Conservation (phyloP, 805 yeast genomes). For the Ogataea methanolica region DNA sequence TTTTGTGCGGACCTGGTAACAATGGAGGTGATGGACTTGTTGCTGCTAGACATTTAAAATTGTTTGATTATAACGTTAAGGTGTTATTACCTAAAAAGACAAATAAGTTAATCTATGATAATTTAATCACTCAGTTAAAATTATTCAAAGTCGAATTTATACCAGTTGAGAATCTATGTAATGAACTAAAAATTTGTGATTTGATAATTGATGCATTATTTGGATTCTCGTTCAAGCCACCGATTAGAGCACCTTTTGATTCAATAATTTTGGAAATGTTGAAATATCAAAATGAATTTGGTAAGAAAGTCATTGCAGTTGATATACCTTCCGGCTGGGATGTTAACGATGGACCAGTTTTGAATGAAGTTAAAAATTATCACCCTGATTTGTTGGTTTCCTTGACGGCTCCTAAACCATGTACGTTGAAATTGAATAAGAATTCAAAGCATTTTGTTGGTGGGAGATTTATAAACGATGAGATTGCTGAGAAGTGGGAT, state of each 20-base stretch:
- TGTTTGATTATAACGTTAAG: slow-evolving; percentile 74
- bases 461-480: slow-evolving; percentile 73
- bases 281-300: slow-evolving; percentile 15
- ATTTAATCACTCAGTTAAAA: slow-evolving; percentile 61
- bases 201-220: slow-evolving; percentile 77
- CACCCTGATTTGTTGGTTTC: slow-evolving; percentile 70
- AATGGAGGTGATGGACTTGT: slow-evolving; percentile 97
- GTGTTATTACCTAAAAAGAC: slow-evolving; percentile 76
- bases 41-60: slow-evolving; percentile 83
- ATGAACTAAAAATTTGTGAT: slow-evolving; percentile 33
- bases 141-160: slow-evolving; percentile 60
- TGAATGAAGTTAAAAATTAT: slow-evolving; percentile 28
- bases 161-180: slow-evolving; percentile 23
- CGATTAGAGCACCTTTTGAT: slow-evolving; percentile 75
- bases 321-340: slow-evolving; percentile 98
- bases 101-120: slow-evolving; percentile 50
- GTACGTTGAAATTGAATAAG: slow-evolving; percentile 47
- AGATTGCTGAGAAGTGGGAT: slow-evolving; percentile 68
- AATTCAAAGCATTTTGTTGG: slow-evolving; percentile 71
- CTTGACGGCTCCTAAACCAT: slow-evolving; percentile 92
- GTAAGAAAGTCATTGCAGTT: slow-evolving; percentile 65
- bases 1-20: slow-evolving; percentile 93
- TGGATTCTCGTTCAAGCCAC: slow-evolving; percentile 92
- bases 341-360: slow-evolving; percentile 77
- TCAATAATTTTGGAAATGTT: slow-evolving; percentile 39